phyloP scores from a whole-genome alignment of 2,329 filamentous ascomycete species.

The Trichoderma sp. region DNA sequence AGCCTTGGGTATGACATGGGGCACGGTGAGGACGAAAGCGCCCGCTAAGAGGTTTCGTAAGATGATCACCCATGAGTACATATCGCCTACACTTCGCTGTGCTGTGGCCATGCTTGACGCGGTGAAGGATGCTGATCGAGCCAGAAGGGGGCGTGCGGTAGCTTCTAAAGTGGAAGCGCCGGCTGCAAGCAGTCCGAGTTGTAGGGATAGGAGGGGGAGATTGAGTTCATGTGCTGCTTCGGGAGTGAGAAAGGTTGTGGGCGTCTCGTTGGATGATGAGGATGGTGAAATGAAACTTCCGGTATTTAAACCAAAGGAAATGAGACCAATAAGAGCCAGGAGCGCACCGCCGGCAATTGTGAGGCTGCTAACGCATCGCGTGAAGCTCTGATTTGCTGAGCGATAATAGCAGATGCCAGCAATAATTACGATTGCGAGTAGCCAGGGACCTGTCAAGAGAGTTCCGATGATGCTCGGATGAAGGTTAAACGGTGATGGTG shows the following conservation, averaged over 20 bases:
- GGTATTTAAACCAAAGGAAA: slow-evolving; percentile 44
- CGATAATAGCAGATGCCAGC: slow-evolving; percentile 35
- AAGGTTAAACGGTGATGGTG: slow-evolving; percentile 44
- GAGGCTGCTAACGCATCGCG: slow-evolving; percentile 33
- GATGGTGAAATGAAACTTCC: slow-evolving; percentile 27
- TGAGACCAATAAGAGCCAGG: slow-evolving; percentile 42
- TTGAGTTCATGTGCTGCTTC: slow-evolving; percentile 30
- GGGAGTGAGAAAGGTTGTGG: slow-evolving; percentile 28
- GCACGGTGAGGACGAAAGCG: slow-evolving; percentile 43
- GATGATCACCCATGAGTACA: slow-evolving; percentile 44
- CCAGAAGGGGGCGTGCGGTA: slow-evolving; percentile 42
- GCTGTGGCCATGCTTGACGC: slow-evolving; percentile 45
- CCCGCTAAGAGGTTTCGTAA: slow-evolving; percentile 44
- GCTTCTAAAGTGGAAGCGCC: slow-evolving; percentile 43
- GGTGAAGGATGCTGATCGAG: slow-evolving; percentile 50
- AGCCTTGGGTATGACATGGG: slow-evolving; percentile 35
- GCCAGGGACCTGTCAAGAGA: slow-evolving; percentile 45
- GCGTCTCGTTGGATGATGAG: neutral
- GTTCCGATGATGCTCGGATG: slow-evolving; percentile 41
- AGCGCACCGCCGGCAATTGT: slow-evolving; percentile 38
- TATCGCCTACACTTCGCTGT: slow-evolving; percentile 48
- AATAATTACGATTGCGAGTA: slow-evolving; percentile 38
- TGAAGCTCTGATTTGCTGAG: slow-evolving; percentile 34
- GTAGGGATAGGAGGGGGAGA: slow-evolving; percentile 44
- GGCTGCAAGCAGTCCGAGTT: slow-evolving; percentile 48